These are phyloP conservation scores for Margaritispora aquatica DNA, from an alignment of 495 filamentous ascomycete genomes.

Conservation along the genomic window DNA sequence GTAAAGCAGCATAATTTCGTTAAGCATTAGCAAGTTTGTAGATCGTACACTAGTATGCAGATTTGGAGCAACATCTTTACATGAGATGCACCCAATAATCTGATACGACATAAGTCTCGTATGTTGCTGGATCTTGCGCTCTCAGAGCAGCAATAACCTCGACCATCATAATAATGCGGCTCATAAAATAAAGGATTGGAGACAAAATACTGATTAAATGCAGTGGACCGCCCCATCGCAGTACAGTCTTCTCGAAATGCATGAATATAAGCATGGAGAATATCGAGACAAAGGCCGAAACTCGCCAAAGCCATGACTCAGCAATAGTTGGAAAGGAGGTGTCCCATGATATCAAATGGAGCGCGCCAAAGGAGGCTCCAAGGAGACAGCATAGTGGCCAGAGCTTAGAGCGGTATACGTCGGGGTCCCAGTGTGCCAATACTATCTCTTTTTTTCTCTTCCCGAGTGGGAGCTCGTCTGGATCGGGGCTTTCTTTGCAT, in stretches of 20 bases:
- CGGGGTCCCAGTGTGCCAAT: constrained; percentile 21
- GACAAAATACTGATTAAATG: constrained; percentile 27
- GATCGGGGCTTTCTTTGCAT: neutral
- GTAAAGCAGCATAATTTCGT: neutral
- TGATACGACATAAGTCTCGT: constrained; percentile 19
- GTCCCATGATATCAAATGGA: constrained; percentile 28
- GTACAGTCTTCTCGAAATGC: constrained; percentile 31
- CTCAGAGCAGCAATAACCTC: constrained; percentile 27
- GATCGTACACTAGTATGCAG: neutral
- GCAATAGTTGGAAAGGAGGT: constrained; percentile 21
- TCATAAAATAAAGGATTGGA: constrained; percentile 27
- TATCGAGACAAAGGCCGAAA: constrained; percentile 25
- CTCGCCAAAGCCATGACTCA: constrained; percentile 27
- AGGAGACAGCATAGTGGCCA: constrained; percentile 27
- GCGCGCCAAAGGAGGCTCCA: constrained; percentile 25
- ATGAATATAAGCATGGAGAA: constrained; percentile 27
- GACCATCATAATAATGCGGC: constrained; percentile 27
- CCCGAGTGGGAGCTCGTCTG: neutral
- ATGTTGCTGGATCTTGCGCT: constrained; percentile 23
- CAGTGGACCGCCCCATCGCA: constrained; percentile 28
- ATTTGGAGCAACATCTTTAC: neutral
- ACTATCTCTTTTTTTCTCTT: constrained; percentile 15
- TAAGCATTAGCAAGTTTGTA: neutral
- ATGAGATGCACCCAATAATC: constrained; percentile 5
- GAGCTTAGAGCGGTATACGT: constrained; percentile 23